Percentiles rank a stretch among this genome's conserved stretches.
phyloP scores from a whole-genome alignment of 495 filamentous ascomycete genomes.

The Talaromyces ruber region DNA sequence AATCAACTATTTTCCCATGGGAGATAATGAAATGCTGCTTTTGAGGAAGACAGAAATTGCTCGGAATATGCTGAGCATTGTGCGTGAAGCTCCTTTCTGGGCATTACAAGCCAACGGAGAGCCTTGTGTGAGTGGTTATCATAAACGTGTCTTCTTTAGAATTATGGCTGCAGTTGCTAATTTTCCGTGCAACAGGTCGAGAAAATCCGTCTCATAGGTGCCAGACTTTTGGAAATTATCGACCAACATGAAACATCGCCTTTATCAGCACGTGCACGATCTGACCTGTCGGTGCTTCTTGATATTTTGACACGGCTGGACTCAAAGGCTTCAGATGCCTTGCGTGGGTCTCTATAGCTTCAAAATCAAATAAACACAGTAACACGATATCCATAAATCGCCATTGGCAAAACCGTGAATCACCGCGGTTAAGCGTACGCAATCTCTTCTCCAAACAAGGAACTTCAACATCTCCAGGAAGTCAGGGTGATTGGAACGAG shows the following conservation, averaged over 20 bases:
- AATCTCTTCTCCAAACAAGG: background rate
- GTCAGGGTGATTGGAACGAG: background rate
- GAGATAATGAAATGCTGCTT: constrained; percentile 11
- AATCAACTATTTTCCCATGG: constrained; percentile 6
- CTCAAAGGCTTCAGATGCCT: constrained; percentile 16
- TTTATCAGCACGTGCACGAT: constrained; percentile 12
- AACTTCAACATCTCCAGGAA: background rate
- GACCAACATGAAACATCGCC: constrained; percentile 16
- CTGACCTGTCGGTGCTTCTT: constrained; percentile 14
- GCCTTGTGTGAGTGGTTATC: constrained; percentile 12
- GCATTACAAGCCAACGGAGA: constrained; percentile 16
- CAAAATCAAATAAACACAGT: background rate
- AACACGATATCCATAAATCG: constrained; percentile 1
- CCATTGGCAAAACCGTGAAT: background rate
- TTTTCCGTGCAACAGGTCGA: constrained; percentile 14
- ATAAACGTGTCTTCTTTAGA: background rate
- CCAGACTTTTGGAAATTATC: constrained; percentile 19
- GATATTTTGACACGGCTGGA: constrained; percentile 15
- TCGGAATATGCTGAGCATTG: constrained; percentile 12
- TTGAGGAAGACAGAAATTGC: constrained; percentile 17
- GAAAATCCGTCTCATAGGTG: constrained; percentile 21
- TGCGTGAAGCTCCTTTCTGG: constrained; percentile 15
- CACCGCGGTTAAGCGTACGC: background rate
- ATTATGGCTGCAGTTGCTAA: constrained; percentile 7
- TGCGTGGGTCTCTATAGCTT: constrained; percentile 11